Percentiles rank a stretch among this genome's conserved stretches.
These are phyloP conservation scores for Chamaecyparis obtusa DNA, from an alignment of 75 land plant genomes.

Conservation along the genomic window DNA sequence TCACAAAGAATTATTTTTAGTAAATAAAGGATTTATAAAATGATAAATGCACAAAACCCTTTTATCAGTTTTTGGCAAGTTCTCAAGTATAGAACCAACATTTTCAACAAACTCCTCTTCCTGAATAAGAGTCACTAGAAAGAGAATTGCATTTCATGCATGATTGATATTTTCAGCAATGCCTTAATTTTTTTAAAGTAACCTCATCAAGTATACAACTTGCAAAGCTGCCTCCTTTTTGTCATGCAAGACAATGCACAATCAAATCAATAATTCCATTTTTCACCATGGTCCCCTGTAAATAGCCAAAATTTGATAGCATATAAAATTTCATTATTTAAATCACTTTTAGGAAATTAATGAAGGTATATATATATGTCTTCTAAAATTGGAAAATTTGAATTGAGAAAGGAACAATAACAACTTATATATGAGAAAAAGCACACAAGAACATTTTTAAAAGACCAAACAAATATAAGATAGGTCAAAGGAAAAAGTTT, in stretches of 20 bases:
- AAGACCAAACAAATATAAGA: background rate
- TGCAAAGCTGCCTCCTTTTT: conserved; percentile 32
- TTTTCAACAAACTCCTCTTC: conserved; percentile 22
- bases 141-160: conserved; percentile 38
- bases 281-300: conserved; percentile 33
- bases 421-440: background rate
- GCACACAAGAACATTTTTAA: background rate
- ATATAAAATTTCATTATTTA: background rate
- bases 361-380: background rate
- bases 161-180: conserved; percentile 33
- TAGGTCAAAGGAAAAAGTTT: background rate
- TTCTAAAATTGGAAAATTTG: background rate
- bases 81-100: conserved; percentile 37
- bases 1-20: no score
- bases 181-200: conserved; percentile 26
- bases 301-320: background rate
- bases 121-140: conserved; percentile 37
- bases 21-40: no score
- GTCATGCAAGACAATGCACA: conserved; percentile 33
- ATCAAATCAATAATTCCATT: conserved; percentile 36
- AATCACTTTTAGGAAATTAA: background rate
- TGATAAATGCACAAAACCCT: background rate
- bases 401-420: background rate
- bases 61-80: conserved; percentile 34
- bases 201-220: conserved; percentile 27